Evolutionary conservation across 2,329 filamentous ascomycete genomes (phyloP), one percentile per base, ranked within the genome.

Genomic region (Fusarium udum): DNA sequence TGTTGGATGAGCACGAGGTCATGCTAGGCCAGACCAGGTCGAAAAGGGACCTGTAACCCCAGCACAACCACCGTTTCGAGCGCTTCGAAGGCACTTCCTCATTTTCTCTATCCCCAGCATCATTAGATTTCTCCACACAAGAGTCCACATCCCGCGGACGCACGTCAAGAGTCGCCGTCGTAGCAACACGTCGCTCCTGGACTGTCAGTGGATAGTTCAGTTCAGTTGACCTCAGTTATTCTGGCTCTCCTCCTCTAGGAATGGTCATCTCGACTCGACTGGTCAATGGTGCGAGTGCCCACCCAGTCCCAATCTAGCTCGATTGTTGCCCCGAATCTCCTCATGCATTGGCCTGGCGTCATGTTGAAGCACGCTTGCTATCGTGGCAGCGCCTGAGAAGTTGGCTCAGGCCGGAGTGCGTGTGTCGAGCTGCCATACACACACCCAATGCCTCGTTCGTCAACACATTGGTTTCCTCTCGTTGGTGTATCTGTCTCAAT

Each of bases 311-410:
- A 74, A 72, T 77, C 75, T 77, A 73, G 73, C 64, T 74, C 74
- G 72, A 69, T 77, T 61, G 73, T 66, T 64, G 64, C 58, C 69
- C 61, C 64, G 46, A 61, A 64, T 67, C 61, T 76, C 68, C 71
- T 70, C 69, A 74, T 75, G 71, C 67, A 75, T 74, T 69, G 67
- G 69, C 43, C 75, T 71, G 74, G 72, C 77, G 77, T 78, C 71
- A 76, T 74, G 75, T 77, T 66, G 71, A 76, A 72, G 66, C 74
- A 77, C 74, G 76, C 76, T 80, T 79, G 80, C 80, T 78, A 77
- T 83, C 82, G 81, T 84, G 82, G 82, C 82, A 83, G 67, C 74
- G 72, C 74, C 79, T 81, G 77, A 80, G 75, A 75, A 79, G 79
- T 76, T 77, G 66, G 55, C 67, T 69, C 63, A 56, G 58, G 55